phyloP scores from a whole-genome alignment of 2,329 filamentous ascomycete genomes.

The Phialemoniopsis sp. region DNA sequence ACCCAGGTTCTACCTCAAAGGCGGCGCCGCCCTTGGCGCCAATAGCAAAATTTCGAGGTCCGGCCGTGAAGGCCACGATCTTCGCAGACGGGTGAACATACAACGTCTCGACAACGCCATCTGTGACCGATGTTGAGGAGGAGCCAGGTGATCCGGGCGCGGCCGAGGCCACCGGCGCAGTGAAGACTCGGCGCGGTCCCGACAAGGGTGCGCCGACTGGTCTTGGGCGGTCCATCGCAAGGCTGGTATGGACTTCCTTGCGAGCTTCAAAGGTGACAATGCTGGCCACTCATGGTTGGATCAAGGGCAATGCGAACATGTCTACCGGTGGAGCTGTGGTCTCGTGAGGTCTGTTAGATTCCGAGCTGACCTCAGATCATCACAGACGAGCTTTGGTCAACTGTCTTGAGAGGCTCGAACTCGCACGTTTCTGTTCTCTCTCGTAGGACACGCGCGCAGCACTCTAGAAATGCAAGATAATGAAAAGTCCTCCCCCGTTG shows the following conservation, averaged over 20 bases:
- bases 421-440: too few relatives aligned
- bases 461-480: too few relatives aligned
- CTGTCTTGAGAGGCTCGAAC: too few relatives aligned
- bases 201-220: slow-evolving; percentile 11
- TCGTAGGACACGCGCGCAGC: too few relatives aligned
- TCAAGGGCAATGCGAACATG: not conserved
- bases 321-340: too few relatives aligned
- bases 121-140: slow-evolving; percentile 15
- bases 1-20: slow-evolving; percentile 50
- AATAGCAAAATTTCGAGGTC: slow-evolving; percentile 23
- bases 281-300: not conserved
- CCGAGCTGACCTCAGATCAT: too few relatives aligned
- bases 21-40: slow-evolving; percentile 22
- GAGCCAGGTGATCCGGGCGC: slow-evolving; percentile 14
- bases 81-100: slow-evolving; percentile 71
- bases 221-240: slow-evolving; percentile 15
- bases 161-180: slow-evolving; percentile 26
- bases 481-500: too few relatives aligned
- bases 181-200: slow-evolving; percentile 23
- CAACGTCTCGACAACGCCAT: slow-evolving; percentile 59
- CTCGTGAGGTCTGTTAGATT: too few relatives aligned
- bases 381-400: too few relatives aligned
- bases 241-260: not conserved
- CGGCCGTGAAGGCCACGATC: slow-evolving; percentile 54
- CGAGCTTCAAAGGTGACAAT: not conserved